phyloP scores from a whole-genome alignment of 2,329 filamentous ascomycete genomes.

The Didymella pinodella region DNA sequence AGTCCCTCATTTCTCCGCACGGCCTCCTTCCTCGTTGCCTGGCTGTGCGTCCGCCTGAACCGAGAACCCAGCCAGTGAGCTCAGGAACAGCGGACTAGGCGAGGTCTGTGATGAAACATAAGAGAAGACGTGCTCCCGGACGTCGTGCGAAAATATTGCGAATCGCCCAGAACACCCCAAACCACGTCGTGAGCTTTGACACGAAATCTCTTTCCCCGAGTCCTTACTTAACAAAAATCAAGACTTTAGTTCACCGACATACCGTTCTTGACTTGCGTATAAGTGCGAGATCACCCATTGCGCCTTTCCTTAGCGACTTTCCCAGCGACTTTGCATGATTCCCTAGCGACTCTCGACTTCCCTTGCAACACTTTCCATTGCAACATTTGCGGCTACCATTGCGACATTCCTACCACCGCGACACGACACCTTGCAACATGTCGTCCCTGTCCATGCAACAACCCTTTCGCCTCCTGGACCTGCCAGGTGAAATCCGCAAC shows the following conservation, averaged over 20 bases:
- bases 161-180: slow-evolving; percentile 11
- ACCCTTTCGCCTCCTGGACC: slow-evolving; percentile 38
- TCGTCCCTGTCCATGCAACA: slow-evolving; percentile 26
- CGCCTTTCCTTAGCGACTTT: slow-evolving; percentile 28
- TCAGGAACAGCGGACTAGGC: slow-evolving; percentile 15
- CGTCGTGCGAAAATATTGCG: slow-evolving; percentile 30
- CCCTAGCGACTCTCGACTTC: slow-evolving; percentile 20
- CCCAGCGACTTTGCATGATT: slow-evolving; percentile 9
- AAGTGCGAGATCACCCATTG: slow-evolving; percentile 32
- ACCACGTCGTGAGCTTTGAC: slow-evolving; percentile 24
- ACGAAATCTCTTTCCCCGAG: slow-evolving; percentile 28
- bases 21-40: slow-evolving; percentile 15
- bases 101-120: slow-evolving; percentile 25
- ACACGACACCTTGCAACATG: slow-evolving; percentile 18
- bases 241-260: slow-evolving; percentile 20
- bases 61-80: slow-evolving; percentile 18
- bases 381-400: slow-evolving; percentile 6
- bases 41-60: slow-evolving; percentile 25
- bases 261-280: slow-evolving; percentile 30
- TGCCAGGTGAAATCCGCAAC: slow-evolving; percentile 39
- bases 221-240: slow-evolving; percentile 18
- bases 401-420: background rate
- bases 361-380: slow-evolving; percentile 11
- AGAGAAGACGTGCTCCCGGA: slow-evolving; percentile 34
- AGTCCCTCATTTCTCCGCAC: slow-evolving; percentile 33